Percentiles rank a stretch among this genome's conserved stretches.
Conservation (phyloP, 257 asterid species). For the Coffea canephora region DNA sequence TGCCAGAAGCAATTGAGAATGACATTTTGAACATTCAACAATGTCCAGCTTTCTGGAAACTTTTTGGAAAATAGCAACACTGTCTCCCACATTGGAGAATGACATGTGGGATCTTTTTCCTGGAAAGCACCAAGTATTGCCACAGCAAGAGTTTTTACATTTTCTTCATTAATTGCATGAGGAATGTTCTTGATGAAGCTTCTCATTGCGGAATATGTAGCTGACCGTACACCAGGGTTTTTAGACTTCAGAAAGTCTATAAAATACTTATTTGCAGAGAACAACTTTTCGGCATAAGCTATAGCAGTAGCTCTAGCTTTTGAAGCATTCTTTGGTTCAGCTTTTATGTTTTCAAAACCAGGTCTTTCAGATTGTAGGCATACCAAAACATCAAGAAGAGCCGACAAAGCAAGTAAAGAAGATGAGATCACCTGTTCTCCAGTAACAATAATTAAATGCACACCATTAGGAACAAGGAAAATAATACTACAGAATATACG, state of each 20-base stretch:
- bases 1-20: constrained; percentile 62
- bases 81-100: constrained; percentile 91
- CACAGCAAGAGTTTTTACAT: constrained; percentile 65
- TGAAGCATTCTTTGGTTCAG: constrained; percentile 68
- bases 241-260: constrained; percentile 74
- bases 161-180: constrained; percentile 62
- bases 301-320: constrained; percentile 70
- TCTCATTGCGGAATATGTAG: constrained; percentile 70
- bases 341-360: constrained; percentile 48
- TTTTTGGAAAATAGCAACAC: constrained; percentile 55
- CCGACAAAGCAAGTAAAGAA: constrained; percentile 83
- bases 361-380: constrained; percentile 46
- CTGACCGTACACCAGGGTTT: constrained; percentile 76
- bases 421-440: constrained; percentile 74
- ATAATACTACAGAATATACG: not conserved
- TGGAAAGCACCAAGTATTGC: constrained; percentile 86
- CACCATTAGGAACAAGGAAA: constrained; percentile 11
- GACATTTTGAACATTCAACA: constrained; percentile 70
- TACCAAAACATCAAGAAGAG: constrained; percentile 76
- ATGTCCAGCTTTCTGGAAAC: constrained; percentile 79
- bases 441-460: constrained; percentile 14
- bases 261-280: constrained; percentile 63
- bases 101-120: constrained; percentile 82
- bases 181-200: constrained; percentile 80
- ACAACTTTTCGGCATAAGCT: constrained; percentile 64